Percentiles rank a stretch among this genome's conserved stretches.
phyloP scores from a whole-genome alignment of 768 basidiomycete species.

The Cyclocybe aegerita region DNA sequence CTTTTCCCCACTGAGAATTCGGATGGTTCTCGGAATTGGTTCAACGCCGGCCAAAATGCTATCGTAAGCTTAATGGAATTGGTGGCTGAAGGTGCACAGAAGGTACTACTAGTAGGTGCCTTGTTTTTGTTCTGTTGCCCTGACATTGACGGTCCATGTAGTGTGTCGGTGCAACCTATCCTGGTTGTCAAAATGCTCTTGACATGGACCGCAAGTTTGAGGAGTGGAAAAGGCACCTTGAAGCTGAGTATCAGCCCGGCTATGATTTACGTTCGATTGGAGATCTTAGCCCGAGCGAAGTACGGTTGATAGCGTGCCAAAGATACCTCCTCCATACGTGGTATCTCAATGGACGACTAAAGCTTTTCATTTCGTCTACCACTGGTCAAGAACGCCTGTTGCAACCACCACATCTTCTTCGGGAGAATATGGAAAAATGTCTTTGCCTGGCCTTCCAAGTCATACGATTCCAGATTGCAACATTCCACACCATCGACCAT shows the following conservation, averaged over 20 bases:
- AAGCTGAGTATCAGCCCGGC: constrained; percentile 37
- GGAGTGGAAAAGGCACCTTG: constrained; percentile 42
- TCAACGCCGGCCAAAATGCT: constrained; percentile 34
- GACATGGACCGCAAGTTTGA: constrained; percentile 42
- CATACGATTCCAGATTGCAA: constrained; percentile 41
- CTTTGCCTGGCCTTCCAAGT: constrained; percentile 40
- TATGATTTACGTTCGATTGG: constrained; percentile 24
- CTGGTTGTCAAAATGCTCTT: constrained; percentile 34
- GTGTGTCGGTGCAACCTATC: constrained; percentile 35
- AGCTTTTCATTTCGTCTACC: constrained; percentile 42
- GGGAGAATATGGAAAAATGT: constrained; percentile 36
- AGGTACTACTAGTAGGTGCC: constrained; percentile 22
- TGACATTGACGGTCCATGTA: constrained; percentile 15
- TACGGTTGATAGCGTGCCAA: constrained; percentile 35
- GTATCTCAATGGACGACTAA: constrained; percentile 45
- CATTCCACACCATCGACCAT: constrained; percentile 26
- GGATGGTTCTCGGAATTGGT: constrained; percentile 32
- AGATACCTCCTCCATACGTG: constrained; percentile 44
- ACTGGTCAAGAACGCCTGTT: constrained; percentile 29
- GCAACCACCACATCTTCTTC: constrained; percentile 23
- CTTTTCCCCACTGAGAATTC: constrained; percentile 27
- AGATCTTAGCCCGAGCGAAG: constrained; percentile 27
- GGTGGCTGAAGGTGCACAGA: constrained; percentile 40
- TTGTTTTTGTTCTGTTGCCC: neutral
- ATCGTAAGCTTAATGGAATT: constrained; percentile 38